A percentile compares a stretch with the other conserved stretches of the same genome.
These are phyloP conservation scores for Crithidia thermophila DNA, from an alignment of 208 protist species.

Conservation along the genomic window DNA sequence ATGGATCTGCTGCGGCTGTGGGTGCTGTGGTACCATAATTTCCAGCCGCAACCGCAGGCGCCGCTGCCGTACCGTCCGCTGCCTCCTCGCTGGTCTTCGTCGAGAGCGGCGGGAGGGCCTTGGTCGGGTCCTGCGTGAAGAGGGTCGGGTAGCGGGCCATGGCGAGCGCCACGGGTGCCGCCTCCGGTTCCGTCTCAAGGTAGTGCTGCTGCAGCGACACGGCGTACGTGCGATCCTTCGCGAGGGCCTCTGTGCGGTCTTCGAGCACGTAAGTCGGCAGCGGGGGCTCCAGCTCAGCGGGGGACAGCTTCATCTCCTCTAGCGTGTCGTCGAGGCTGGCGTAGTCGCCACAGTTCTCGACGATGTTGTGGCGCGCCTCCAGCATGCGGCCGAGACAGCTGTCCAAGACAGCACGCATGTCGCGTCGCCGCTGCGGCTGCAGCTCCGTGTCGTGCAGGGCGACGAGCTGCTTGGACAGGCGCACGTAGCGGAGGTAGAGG, in stretches of 20 bases:
- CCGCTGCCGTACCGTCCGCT: neutral
- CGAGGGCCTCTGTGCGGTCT: constrained; percentile 76
- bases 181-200: constrained; percentile 60
- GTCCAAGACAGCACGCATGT: constrained; percentile 91
- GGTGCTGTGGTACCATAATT: neutral
- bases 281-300: constrained; percentile 83
- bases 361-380: constrained; percentile 86
- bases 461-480: constrained; percentile 78
- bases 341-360: constrained; percentile 82
- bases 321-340: constrained; percentile 89
- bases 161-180: constrained; percentile 62
- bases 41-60: neutral
- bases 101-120: constrained; percentile 19
- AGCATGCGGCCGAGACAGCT: constrained; percentile 93
- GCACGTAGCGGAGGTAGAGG: constrained; percentile 93
- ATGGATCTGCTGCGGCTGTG: constrained; percentile 1
- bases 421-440: constrained; percentile 94
- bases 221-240: constrained; percentile 73
- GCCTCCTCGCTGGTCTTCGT: constrained; percentile 9
- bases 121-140: constrained; percentile 38
- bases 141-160: constrained; percentile 11
- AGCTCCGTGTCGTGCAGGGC: constrained; percentile 90
- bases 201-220: constrained; percentile 75
- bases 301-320: constrained; percentile 92
- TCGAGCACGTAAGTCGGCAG: constrained; percentile 90